Evolutionary conservation across 768 basidiomycete species (phyloP), one percentile per base, ranked within the genome.

Genomic region (Basidioascus undulatus): DNA sequence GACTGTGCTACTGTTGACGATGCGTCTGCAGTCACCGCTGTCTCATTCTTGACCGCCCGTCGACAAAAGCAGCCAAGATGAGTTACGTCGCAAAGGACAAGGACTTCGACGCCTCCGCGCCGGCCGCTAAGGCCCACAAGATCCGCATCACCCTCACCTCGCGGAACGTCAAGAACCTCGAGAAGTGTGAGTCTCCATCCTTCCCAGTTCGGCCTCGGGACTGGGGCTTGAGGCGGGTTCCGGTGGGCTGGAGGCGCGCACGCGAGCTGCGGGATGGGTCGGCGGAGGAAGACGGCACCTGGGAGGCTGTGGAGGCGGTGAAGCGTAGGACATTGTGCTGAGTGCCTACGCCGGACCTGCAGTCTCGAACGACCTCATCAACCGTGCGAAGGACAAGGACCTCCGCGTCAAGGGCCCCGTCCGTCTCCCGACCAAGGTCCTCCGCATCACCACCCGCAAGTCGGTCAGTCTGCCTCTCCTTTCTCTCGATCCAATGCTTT

Each of bases 341-440:
- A n/a, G n/a, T n/a, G n/a, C n/a, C n/a, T n/a, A n/a, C n/a, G n/a
- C n/a, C n/a, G 11, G n/a, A 1, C 19, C 24, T 12, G 16, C 51
- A 98, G 89, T 98, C 73, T 94, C 81, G 46, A 62, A 65, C 45
- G 92, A 96, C 61, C 72, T 98, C 58, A 81, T 98, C 64, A 86
- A 86, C 72, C 75, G 89, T 47, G 89, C 92, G 53, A 96, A 96
- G 70, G 89, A 96, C 72, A 87, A 87, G 70, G 82, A 94, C 62
- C 83, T 98, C 58, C 81, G 80, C 47, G 92, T 96, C 61, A 94
- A 92, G 66, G 92, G 92, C 45, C 92, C 92, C 50, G 86, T 98
- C 55, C 78, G 92, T 50, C 79, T 98, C 55, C 92, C 92, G 48
- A 98, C 92, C 62, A 96, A 96, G 68, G 77, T 86, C 58, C 74